Base-by-base conservation (phyloP, 805 yeast genomes). In the Saccharomycopsis babjevae region DNA sequence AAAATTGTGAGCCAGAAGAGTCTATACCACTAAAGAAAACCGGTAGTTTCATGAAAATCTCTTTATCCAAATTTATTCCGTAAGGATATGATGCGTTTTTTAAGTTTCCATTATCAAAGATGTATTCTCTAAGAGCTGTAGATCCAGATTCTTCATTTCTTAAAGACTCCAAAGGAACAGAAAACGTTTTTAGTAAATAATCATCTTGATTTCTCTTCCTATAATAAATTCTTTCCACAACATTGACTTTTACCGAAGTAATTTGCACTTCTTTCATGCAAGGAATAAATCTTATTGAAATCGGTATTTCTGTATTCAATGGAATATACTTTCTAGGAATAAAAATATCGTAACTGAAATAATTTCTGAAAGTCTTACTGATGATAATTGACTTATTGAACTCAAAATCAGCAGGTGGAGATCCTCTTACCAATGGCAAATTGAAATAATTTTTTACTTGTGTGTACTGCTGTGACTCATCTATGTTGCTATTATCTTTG, bases 311-410 rank as follows among this genome's bases (percentile, higher is more conserved):
- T 13, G 83, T 77, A 2, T 88, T 87, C 56, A 88, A 72, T 1
- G 88, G 77, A 11, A 87, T 82, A 69, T 78, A 88, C 67, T 88
- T 88, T 61, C 79, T 79, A 0, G 92, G 91, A 62, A 88, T 79
- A 0, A 90, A 80, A 16, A 88, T 78, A 65, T 86, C 86, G 71
- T 88, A 88, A 60, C 83, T 83, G 42, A 88, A 71, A 0, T 89
- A 71, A 60, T 86, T 85, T 66, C 83, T 83, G 94, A 94, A 88
- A 0, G 83, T 78, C 64, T 88, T 77, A 69, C 85, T 86, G 40
- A 88, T 89, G 69, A 84, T 87, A 18, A 88, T 80, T 0, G 96
- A 90, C 68, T 86, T 88, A 68, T 87, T 86, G 5, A 74, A 73
- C 1, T 79, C 74, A 22, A 61, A 54, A 1, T 76, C 75, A 5